Percentiles rank a stretch among this genome's conserved stretches.
Evolutionary conservation across 2,329 filamentous ascomycete genomes (phyloP).

Genomic region (Neopestalotiopsis rosae): DNA sequence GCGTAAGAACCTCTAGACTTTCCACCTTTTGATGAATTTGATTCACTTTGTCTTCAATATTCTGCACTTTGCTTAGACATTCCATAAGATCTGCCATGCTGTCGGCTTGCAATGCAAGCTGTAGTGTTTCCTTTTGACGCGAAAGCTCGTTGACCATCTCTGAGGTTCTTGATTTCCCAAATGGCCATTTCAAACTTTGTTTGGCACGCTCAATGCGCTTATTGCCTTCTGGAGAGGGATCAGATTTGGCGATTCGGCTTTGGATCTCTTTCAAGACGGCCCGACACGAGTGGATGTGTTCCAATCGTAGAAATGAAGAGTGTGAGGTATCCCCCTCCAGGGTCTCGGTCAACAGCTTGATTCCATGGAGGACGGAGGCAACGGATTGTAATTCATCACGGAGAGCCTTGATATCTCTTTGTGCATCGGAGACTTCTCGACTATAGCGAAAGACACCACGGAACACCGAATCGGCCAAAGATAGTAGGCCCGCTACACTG

Average conservation of each 20-base stretch:
- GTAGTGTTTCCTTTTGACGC: background rate
- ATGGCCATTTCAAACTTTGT: background rate
- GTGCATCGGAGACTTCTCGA: background rate
- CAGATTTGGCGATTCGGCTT: background rate
- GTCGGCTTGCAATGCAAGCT: background rate
- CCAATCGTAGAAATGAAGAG: background rate
- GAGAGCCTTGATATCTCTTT: background rate
- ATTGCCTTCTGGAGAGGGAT: background rate
- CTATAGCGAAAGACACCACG: background rate
- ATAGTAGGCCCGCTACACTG: background rate
- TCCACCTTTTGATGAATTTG: background rate
- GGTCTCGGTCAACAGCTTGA: background rate
- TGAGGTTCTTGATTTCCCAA: background rate
- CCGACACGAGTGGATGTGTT: background rate
- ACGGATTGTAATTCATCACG: background rate
- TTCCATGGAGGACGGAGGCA: background rate
- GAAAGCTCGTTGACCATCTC: background rate
- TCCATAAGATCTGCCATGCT: background rate
- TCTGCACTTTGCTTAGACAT: background rate
- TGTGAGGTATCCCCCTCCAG: background rate
- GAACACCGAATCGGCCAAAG: background rate
- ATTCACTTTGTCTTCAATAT: background rate
- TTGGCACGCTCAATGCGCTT: background rate
- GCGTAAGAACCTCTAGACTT: background rate
- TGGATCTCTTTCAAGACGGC: background rate